Evolutionary conservation across 2,329 filamentous ascomycete genomes (phyloP).

Genomic region (Alternaria gansuensis): DNA sequence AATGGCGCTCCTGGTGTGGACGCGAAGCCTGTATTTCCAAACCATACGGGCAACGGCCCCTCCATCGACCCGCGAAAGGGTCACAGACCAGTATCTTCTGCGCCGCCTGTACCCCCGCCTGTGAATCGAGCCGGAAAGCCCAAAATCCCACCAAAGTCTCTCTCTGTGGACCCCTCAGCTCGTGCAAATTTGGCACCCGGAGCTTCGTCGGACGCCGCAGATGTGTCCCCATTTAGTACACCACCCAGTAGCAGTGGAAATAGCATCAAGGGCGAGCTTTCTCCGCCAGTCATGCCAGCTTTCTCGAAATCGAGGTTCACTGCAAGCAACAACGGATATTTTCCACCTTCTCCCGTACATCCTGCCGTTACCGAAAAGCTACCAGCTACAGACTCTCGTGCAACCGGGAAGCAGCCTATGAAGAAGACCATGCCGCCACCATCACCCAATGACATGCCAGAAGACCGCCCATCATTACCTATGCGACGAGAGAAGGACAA

Average conservation of each 20-base stretch:
- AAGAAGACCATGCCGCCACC: slow-evolving; percentile 30
- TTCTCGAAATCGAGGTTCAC: slow-evolving; percentile 38
- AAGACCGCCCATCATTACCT: slow-evolving; percentile 61
- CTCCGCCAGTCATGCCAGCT: slow-evolving; percentile 35
- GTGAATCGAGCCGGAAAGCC: slow-evolving; percentile 84
- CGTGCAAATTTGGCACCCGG: slow-evolving; percentile 48
- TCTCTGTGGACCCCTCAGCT: slow-evolving; percentile 37
- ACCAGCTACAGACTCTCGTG: slow-evolving; percentile 34
- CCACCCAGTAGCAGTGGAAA: slow-evolving; percentile 80
- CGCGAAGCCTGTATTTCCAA: slow-evolving; percentile 42
- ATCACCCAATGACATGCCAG: slow-evolving; percentile 43
- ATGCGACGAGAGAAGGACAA: slow-evolving; percentile 53
- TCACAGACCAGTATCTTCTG: slow-evolving; percentile 53
- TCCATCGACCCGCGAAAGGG: slow-evolving; percentile 44
- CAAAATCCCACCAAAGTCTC: slow-evolving; percentile 64
- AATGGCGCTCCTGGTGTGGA: slow-evolving; percentile 55
- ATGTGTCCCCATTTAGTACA: slow-evolving; percentile 83
- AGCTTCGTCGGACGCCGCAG: slow-evolving; percentile 57
- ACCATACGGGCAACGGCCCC: slow-evolving; percentile 25
- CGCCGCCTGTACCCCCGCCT: slow-evolving; percentile 68
- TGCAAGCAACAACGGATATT: slow-evolving; percentile 43
- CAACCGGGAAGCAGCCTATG: slow-evolving; percentile 25
- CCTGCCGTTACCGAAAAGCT: slow-evolving; percentile 43
- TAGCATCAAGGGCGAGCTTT: slow-evolving; percentile 53
- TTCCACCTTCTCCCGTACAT: slow-evolving; percentile 45